These are phyloP conservation scores for Senna tora DNA, from an alignment of 306 rosid species.

Conservation along the genomic window DNA sequence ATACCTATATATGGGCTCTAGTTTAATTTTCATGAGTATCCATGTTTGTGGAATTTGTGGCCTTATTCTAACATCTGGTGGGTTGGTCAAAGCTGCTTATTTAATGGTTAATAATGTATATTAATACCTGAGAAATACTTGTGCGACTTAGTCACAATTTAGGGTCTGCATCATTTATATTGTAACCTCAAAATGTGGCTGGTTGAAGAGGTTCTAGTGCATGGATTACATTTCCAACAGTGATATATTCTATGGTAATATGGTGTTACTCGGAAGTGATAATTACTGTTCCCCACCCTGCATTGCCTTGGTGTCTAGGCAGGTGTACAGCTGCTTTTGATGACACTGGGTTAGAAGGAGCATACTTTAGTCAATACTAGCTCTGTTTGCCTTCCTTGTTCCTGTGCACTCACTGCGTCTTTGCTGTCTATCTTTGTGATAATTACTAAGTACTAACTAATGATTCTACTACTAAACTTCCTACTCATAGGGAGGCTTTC, in stretches of 20 bases:
- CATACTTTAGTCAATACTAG: slow-evolving; percentile 22
- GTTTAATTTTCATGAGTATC: slow-evolving; percentile 15
- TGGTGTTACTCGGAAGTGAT: not conserved
- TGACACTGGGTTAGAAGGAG: slow-evolving; percentile 17
- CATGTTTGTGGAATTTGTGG: slow-evolving; percentile 8
- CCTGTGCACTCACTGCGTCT: slow-evolving; percentile 17
- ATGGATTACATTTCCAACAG: slow-evolving; percentile 22
- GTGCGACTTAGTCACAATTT: not conserved
- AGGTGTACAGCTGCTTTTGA: slow-evolving; percentile 21
- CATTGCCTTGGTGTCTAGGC: not conserved
- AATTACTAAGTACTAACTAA: slow-evolving; percentile 26
- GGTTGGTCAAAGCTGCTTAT: slow-evolving; percentile 6
- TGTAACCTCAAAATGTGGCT: slow-evolving; percentile 16
- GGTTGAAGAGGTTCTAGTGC: slow-evolving; percentile 2
- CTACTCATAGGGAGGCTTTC: slow-evolving; percentile 24
- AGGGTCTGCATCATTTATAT: slow-evolving; percentile 22
- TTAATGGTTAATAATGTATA: slow-evolving; percentile 19
- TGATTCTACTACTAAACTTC: slow-evolving; percentile 29
- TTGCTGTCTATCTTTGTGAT: slow-evolving; percentile 36
- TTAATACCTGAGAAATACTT: not conserved
- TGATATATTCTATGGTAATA: not conserved
- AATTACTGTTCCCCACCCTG: not conserved
- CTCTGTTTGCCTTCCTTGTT: slow-evolving; percentile 9
- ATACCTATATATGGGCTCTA: not conserved
- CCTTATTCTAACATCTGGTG: not conserved